Evolutionary conservation across 352 stramenopile genomes (phyloP), one percentile per base, ranked within the genome.

Genomic region (Globisporangium polare): DNA sequence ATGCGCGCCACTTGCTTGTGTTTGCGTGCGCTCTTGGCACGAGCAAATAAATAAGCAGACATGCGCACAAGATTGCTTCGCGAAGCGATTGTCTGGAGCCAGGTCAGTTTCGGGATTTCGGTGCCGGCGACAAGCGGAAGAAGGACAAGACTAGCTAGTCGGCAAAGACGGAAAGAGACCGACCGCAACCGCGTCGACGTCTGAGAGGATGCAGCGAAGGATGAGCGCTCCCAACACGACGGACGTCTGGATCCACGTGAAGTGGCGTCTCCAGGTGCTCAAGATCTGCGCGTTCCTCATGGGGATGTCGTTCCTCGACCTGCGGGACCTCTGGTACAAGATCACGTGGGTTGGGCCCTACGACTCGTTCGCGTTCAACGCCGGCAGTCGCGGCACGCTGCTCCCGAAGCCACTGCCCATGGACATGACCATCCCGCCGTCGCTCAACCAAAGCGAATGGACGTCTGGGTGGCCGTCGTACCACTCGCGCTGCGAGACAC

Each of bases 261-360:
- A 31, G n/a, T 66, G 51, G 60, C 60, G 41, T 20, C 60, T 66
- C 8, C 51, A 50, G 20, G 50, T 65, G 15, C 37, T 65, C 18
- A 59, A 65, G 42, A 33, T 42, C 15, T 53, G 43, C 17, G 52
- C 52, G 3, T 65, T 65, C 15, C 41, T 65, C 20, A 55, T 60
- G 52, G 50, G 22, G 10, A 65, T 60, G 37, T 65, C 60, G 5
- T 47, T 54, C 4, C 29, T 65, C 5, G 62, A 73, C 24, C n/a
- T 67, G 13, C 66, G 66, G 0, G 66, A 73, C 56, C 43, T 70
- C 41, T 66, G 53, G 58, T 73, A 62, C 58, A 73, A 73, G 50
- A 39, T 67, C 47, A 63, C 43, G 33, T 73, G 66, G 66, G 50
- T 73, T 31, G 66, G 66, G 2, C 62, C 62, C 7, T 69, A 47